Evolutionary conservation across 2,329 filamentous ascomycete genomes (phyloP), one percentile per base, ranked within the genome.

Genomic region (Colletotrichum brevisporum): DNA sequence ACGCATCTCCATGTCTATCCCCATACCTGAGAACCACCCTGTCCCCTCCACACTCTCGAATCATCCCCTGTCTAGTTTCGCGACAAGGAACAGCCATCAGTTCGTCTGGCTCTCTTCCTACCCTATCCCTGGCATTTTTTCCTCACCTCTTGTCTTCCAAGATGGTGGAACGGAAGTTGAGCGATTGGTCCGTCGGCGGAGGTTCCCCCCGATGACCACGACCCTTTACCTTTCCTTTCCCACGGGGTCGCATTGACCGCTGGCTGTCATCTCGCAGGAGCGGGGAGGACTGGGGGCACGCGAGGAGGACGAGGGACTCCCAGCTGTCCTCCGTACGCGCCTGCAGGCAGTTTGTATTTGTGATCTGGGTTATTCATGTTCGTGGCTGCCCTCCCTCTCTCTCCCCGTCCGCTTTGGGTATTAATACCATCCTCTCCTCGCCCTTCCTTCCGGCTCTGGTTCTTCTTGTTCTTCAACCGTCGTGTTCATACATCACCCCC

Each of bases 1-100:
- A 66, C 66, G 62, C 50, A 59, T 60, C 54, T 69, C 66, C 66
- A 69, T 66, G 66, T 55, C 51, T 55, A 66, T 60, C 66, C 62
- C 66, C 62, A 69, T 66, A 52, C 21, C 50, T 31, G 12, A 27
- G 45, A 4, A 24, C 47, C 36, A 43, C 48, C 24, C 59, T 51
- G 45, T 10, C 31, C 27, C 31, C 31, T 36, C 31, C 31, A 36
- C 31, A 36, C 31, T 55, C 55, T 31, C 66, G 13, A 47, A 54
- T 41, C 31, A 69, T 51, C 66, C 66, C 31, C 45, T 65, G 62
- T 21, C 50, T 60, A 59, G 55, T 39, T 45, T 69, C 43, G 50
- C 51, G 47, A 39, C 62, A 50, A 36, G 55, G 62, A 45, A 24
- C 31, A 36, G 27, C 48, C 16, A 47, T 41, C 48, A 41, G n/a